phyloP scores from a whole-genome alignment of 345 rosid species.

The Arabis hirsuta region DNA sequence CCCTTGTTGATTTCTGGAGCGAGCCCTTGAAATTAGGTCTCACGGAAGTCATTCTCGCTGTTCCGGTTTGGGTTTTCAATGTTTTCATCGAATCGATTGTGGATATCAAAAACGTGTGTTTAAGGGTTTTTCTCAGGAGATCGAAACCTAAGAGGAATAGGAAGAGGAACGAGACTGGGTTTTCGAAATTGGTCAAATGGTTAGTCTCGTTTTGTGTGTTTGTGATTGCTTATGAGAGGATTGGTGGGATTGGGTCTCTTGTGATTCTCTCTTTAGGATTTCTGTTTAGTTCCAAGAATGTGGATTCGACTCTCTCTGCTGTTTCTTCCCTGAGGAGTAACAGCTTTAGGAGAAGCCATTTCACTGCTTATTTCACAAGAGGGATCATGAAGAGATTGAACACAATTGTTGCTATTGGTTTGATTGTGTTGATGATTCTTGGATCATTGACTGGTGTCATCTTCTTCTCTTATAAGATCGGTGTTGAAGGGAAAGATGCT shows the following conservation, averaged over 20 bases:
- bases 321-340: conserved; percentile 66
- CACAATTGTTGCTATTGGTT: conserved; percentile 81
- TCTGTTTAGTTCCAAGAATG: conserved; percentile 63
- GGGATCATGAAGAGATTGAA: conserved; percentile 73
- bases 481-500: conserved; percentile 89
- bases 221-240: conserved; percentile 75
- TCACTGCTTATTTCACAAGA: conserved; percentile 77
- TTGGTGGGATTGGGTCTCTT: conserved; percentile 72
- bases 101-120: conserved; percentile 70
- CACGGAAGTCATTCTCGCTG: conserved; percentile 90
- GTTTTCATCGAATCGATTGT: conserved; percentile 71
- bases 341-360: conserved; percentile 62
- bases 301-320: conserved; percentile 68
- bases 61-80: conserved; percentile 73
- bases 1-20: conserved; percentile 88
- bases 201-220: conserved; percentile 78
- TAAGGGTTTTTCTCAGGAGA: conserved; percentile 59
- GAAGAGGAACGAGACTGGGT: conserved; percentile 58
- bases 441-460: conserved; percentile 67
- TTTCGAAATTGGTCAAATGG: conserved; percentile 75
- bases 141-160: conserved; percentile 50
- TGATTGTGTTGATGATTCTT: conserved; percentile 81
- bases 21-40: conserved; percentile 79
- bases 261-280: conserved; percentile 68
- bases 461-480: conserved; percentile 93